phyloP scores from a whole-genome alignment of 345 rosid genomes.

The Eucalyptus rudis region DNA sequence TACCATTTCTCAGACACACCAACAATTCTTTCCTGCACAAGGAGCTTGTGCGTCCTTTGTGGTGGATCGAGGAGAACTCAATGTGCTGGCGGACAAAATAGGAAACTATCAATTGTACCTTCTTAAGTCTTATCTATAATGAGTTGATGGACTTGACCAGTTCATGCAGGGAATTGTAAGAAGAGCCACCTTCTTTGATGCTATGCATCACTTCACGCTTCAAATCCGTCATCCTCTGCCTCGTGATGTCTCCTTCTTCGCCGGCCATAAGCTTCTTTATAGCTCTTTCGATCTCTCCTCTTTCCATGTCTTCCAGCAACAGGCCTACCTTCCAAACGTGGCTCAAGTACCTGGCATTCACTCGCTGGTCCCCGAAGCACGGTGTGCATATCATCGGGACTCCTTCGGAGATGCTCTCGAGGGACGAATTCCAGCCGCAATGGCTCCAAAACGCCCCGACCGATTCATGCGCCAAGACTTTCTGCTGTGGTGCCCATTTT shows the following conservation, averaged over 20 bases:
- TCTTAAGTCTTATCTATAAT: background rate
- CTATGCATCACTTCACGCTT: background rate
- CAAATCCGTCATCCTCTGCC: background rate
- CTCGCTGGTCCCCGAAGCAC: conserved; percentile 18
- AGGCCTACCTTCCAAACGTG: conserved; percentile 15
- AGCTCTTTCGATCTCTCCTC: background rate
- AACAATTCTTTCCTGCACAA: background rate
- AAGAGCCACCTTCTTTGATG: background rate
- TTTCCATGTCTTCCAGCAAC: conserved; percentile 1
- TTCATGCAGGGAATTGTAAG: background rate
- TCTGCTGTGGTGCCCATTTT: conserved; percentile 29
- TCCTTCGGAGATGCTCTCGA: conserved; percentile 24
- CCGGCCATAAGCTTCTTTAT: conserved; percentile 2
- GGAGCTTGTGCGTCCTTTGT: background rate
- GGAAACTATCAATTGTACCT: background rate
- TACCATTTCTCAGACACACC: background rate
- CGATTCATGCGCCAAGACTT: conserved; percentile 15
- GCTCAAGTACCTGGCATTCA: conserved; percentile 7
- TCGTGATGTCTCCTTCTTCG: conserved; percentile 8
- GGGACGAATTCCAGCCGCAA: conserved; percentile 30
- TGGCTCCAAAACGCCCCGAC: conserved; percentile 32
- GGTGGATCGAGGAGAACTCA: background rate
- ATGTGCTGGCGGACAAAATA: background rate
- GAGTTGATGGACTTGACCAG: background rate
- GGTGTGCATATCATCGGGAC: conserved; percentile 25